Percentiles rank a stretch among this genome's conserved stretches.
phyloP scores from a whole-genome alignment of 768 basidiomycete genomes.

The Boletus sp. region DNA sequence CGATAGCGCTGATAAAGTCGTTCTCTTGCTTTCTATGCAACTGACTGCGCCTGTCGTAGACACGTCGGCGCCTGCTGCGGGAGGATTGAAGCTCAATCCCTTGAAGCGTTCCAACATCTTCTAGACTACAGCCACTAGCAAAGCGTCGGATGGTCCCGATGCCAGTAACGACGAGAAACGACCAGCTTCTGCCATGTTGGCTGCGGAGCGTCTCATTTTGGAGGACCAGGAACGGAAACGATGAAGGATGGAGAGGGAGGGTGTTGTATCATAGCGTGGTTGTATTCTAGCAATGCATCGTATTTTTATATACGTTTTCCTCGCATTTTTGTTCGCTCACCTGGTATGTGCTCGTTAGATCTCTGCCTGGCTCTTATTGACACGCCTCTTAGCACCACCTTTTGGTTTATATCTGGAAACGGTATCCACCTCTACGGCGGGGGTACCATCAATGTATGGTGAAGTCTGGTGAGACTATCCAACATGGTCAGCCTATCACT shows the following conservation, averaged over 20 bases:
- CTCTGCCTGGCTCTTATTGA: neutral
- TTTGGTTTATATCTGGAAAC: too few relatives aligned
- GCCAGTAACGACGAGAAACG: constrained; percentile 58
- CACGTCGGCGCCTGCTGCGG: too few relatives aligned
- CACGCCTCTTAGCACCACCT: constrained; percentile 22
- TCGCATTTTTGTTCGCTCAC: neutral
- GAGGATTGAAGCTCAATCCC: constrained; percentile 35
- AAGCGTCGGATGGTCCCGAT: constrained; percentile 28
- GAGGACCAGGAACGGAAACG: constrained; percentile 92
- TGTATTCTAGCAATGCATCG: constrained; percentile 3
- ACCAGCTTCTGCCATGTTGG: constrained; percentile 61
- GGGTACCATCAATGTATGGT: constrained; percentile 43
- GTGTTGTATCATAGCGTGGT: constrained; percentile 13
- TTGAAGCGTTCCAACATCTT: constrained; percentile 67
- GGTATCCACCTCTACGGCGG: constrained; percentile 37
- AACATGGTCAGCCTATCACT: constrained; percentile 22
- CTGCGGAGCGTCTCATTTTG: constrained; percentile 79
- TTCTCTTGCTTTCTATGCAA: too few relatives aligned
- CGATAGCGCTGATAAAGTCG: constrained; percentile 69
- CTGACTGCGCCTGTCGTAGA: too few relatives aligned
- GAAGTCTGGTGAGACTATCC: constrained; percentile 41
- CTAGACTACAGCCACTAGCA: constrained; percentile 46
- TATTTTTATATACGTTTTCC: constrained; percentile 4
- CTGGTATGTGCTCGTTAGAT: too few relatives aligned
- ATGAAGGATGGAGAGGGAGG: constrained; percentile 64